Percentiles rank a stretch among this genome's conserved stretches.
These are phyloP conservation scores for Polytolypa hystricis DNA, from an alignment of 2,329 filamentous ascomycete species.

Conservation along the genomic window DNA sequence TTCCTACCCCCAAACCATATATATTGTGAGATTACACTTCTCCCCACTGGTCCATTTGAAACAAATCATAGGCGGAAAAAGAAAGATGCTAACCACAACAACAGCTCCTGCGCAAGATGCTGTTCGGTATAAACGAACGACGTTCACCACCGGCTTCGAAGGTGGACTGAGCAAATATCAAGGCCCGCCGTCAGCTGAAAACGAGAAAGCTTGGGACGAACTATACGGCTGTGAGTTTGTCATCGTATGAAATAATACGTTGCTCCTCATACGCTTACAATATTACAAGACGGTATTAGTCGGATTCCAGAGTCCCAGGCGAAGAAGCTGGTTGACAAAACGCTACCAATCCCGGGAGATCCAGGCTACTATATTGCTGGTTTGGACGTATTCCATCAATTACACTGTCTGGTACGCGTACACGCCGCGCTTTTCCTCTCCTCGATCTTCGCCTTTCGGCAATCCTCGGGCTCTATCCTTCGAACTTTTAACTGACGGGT, in stretches of 20 bases:
- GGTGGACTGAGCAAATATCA: constrained; percentile 5
- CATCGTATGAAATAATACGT: not conserved
- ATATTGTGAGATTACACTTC: too few species aligned
- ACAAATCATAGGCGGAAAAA: too few species aligned
- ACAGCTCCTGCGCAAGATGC: constrained; percentile 10
- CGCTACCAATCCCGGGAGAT: constrained; percentile 8
- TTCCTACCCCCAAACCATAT: too few species aligned
- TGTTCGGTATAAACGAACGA: constrained; percentile 7
- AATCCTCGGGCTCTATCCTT: too few species aligned
- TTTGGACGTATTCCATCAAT: constrained; percentile 11
- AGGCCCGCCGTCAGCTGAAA: constrained; percentile 8
- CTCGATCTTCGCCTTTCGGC: too few species aligned
- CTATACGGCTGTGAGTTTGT: constrained; percentile 5
- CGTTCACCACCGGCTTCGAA: constrained; percentile 6
- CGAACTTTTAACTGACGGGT: too few species aligned
- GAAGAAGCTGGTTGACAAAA: constrained; percentile 8
- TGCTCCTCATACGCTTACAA: not conserved
- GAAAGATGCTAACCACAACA: too few species aligned
- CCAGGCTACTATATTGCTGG: constrained; percentile 8
- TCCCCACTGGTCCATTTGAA: too few species aligned
- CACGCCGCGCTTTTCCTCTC: too few species aligned
- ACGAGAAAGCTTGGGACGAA: constrained; percentile 8
- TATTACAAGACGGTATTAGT: constrained; percentile 5
- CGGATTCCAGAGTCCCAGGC: constrained; percentile 7
- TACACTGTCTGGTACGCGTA: constrained; percentile 5